Conservation (phyloP, 2,329 filamentous ascomycete species). For the Trichoderma sp. region DNA sequence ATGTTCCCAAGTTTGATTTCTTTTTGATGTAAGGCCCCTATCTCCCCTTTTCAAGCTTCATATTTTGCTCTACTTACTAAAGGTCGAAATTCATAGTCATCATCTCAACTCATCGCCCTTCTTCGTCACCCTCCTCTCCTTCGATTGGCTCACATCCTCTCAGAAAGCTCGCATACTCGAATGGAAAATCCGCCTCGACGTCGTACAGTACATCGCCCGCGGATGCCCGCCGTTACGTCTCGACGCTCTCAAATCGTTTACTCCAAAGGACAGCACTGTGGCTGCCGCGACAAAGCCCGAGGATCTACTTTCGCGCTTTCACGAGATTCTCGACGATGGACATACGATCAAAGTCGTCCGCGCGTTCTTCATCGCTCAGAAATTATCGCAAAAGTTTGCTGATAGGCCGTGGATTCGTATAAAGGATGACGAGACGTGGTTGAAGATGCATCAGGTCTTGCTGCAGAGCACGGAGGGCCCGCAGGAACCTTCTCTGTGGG, state of each 20-base stretch:
- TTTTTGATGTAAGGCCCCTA: constrained; percentile 55
- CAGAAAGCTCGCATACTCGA: constrained; percentile 70
- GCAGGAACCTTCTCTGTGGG: constrained; percentile 56
- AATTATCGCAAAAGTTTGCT: constrained; percentile 45
- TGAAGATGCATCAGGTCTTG: constrained; percentile 57
- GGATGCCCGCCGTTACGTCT: constrained; percentile 58
- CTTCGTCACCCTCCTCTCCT: constrained; percentile 65
- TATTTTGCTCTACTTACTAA: not conserved
- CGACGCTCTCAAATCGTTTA: constrained; percentile 59
- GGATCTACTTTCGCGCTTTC: constrained; percentile 48
- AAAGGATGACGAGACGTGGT: constrained; percentile 57
- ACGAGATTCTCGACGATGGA: constrained; percentile 66
- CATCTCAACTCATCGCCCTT: constrained; percentile 69
- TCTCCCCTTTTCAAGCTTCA: not conserved
- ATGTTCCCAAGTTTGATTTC: constrained; percentile 76
- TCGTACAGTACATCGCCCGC: constrained; percentile 70
- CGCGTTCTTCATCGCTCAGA: constrained; percentile 63
- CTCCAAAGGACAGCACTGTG: constrained; percentile 41
- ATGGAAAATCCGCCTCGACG: constrained; percentile 75
- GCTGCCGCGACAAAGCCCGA: constrained; percentile 44
- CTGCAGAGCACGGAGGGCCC: constrained; percentile 58
- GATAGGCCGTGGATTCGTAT: constrained; percentile 51
- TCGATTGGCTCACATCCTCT: constrained; percentile 56
- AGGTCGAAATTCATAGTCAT: constrained; percentile 49
- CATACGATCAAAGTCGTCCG: constrained; percentile 75